phyloP scores from a whole-genome alignment of 306 rosid genomes.

The Quercus dentata region DNA sequence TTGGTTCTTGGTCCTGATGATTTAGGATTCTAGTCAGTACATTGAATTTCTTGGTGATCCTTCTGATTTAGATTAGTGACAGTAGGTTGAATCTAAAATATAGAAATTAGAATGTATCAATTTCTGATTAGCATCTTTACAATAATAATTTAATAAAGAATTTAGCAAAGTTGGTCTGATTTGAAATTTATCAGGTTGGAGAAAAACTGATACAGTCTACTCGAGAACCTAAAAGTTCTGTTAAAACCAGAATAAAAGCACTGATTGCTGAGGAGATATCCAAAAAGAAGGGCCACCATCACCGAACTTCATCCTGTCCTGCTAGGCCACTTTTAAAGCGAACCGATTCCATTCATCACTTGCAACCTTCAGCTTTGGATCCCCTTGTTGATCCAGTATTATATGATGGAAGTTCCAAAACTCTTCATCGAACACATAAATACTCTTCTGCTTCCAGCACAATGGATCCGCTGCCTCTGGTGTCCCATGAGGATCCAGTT shows the following conservation, averaged over 20 bases:
- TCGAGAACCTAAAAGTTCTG: conserved; percentile 28
- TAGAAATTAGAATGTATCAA: neutral
- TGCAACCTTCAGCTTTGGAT: conserved; percentile 27
- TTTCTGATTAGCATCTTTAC: conserved; percentile 4
- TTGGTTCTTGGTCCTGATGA: neutral
- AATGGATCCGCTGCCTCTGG: conserved; percentile 13
- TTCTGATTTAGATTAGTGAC: neutral
- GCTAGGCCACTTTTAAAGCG: conserved; percentile 24
- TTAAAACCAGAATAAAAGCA: conserved; percentile 49
- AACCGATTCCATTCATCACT: conserved; percentile 27
- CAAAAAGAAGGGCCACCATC: conserved; percentile 40
- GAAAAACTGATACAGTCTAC: conserved; percentile 17
- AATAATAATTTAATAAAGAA: neutral
- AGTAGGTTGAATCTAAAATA: conserved; percentile 2
- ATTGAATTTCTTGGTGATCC: neutral
- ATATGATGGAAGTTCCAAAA: conserved; percentile 25
- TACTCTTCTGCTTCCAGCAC: conserved; percentile 21
- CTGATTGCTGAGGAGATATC: conserved; percentile 43
- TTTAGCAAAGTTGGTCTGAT: conserved; percentile 3
- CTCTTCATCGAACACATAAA: conserved; percentile 18
- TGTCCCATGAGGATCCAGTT: conserved; percentile 22
- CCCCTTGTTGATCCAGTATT: conserved; percentile 28
- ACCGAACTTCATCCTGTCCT: conserved; percentile 57
- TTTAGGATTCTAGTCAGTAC: neutral
- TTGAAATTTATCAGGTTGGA: conserved; percentile 39